A percentile compares a stretch with the other conserved stretches of the same genome.
Conservation (phyloP, 768 basidiomycete genomes). For the Boletales sp. region DNA sequence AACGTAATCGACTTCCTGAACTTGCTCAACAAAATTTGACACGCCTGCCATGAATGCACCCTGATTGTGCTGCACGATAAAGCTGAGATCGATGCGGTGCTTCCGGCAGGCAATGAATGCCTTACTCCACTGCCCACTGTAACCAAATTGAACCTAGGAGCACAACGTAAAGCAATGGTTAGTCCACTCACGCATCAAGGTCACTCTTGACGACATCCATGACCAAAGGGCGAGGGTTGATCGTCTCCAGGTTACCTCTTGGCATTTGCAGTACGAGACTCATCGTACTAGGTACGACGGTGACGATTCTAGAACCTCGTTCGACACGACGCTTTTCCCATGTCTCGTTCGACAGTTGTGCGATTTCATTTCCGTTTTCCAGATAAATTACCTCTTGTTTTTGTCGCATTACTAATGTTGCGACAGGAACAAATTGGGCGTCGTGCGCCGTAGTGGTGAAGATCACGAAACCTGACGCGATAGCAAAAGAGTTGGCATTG, state of each 20-base stretch:
- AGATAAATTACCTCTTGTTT: constrained; percentile 17
- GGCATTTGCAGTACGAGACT: constrained; percentile 96
- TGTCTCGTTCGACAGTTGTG: constrained; percentile 13
- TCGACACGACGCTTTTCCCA: constrained; percentile 83
- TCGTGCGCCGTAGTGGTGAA: constrained; percentile 84
- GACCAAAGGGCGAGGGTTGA: constrained; percentile 89
- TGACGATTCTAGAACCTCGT: constrained; percentile 85
- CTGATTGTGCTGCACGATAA: constrained; percentile 82
- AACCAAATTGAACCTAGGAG: neutral
- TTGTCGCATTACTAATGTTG: constrained; percentile 14
- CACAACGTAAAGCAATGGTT: neutral
- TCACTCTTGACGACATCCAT: constrained; percentile 79
- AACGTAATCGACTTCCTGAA: constrained; percentile 86
- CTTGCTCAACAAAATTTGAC: constrained; percentile 71
- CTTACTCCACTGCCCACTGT: constrained; percentile 73
- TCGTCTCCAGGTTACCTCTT: constrained; percentile 92
- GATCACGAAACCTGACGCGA: constrained; percentile 74
- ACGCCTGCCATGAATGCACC: constrained; percentile 61
- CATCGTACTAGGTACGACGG: constrained; percentile 84
- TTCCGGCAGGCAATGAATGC: constrained; percentile 91
- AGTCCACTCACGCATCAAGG: constrained; percentile 49
- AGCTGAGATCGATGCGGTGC: constrained; percentile 87
- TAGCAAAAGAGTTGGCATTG: constrained; percentile 68
- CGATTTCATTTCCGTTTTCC: constrained; percentile 20
- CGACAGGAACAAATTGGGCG: constrained; percentile 61